Percentiles rank a stretch among this genome's conserved stretches.
Evolutionary conservation across 495 filamentous ascomycete genomes (phyloP).

Genomic region (Aspergillus ostianus): DNA sequence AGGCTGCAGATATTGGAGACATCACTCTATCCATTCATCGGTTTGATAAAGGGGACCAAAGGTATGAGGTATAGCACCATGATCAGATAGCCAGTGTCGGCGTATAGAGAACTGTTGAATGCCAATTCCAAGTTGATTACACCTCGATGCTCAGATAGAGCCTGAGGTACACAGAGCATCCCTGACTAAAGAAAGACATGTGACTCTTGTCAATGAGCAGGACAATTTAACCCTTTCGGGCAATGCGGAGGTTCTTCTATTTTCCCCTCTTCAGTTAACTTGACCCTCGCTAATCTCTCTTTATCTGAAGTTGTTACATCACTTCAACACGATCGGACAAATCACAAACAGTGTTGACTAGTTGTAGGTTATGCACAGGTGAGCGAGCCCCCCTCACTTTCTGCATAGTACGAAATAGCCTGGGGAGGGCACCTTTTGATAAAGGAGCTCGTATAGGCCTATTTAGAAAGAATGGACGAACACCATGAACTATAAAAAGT

Average conservation of each 20-base stretch:
- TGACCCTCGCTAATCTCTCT: conserved; percentile 7
- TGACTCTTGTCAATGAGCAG: conserved; percentile 15
- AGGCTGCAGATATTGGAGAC: too few species aligned
- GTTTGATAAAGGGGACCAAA: too few species aligned
- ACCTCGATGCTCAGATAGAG: background rate
- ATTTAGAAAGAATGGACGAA: background rate
- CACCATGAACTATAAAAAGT: background rate
- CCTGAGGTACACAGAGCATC: background rate
- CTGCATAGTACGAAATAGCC: background rate
- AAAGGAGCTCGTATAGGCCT: background rate
- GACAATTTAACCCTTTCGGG: conserved; percentile 40
- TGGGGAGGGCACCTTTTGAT: background rate
- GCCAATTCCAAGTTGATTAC: too few species aligned
- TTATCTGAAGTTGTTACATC: conserved; percentile 8
- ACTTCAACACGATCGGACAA: background rate
- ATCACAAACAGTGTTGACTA: background rate
- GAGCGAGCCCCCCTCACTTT: background rate
- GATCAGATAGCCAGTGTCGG: too few species aligned
- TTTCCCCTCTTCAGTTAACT: conserved; percentile 29
- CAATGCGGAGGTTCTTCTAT: conserved; percentile 14
- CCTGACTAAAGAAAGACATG: background rate
- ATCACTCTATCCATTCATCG: too few species aligned
- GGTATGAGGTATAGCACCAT: too few species aligned
- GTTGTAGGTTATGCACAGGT: background rate
- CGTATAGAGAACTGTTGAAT: too few species aligned